These are phyloP conservation scores for Calonectria pseudoreteaudii DNA, from an alignment of 2,329 filamentous ascomycete species.

Conservation along the genomic window DNA sequence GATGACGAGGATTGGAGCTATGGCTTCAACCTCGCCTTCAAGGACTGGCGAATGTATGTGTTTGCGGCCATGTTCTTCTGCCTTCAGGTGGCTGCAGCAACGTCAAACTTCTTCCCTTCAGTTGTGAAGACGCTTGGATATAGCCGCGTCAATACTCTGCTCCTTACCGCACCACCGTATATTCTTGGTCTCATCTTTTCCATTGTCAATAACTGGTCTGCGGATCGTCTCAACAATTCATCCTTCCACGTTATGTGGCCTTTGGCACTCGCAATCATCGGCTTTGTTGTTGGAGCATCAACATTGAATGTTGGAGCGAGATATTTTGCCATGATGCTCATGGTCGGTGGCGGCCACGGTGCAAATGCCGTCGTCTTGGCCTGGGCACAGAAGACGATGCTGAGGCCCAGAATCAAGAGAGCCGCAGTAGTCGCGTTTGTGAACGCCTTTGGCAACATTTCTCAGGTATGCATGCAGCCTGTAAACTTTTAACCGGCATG, in stretches of 20 bases:
- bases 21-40: constrained; percentile 25
- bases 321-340: constrained; percentile 29
- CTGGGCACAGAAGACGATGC: constrained; percentile 23
- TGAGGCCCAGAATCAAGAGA: constrained; percentile 21
- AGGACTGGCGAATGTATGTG: constrained; percentile 24
- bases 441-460: constrained; percentile 22
- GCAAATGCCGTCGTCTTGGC: constrained; percentile 25
- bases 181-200: constrained; percentile 22
- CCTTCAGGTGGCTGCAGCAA: constrained; percentile 23
- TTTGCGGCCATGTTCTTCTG: constrained; percentile 29
- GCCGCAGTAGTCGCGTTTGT: constrained; percentile 21
- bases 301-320: constrained; percentile 13
- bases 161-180: constrained; percentile 22
- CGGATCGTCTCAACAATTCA: constrained; percentile 21
- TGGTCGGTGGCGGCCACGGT: constrained; percentile 23
- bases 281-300: constrained; percentile 20
- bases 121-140: constrained; percentile 23
- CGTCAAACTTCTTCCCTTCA: constrained; percentile 24
- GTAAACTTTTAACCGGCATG: not conserved
- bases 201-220: constrained; percentile 23
- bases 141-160: constrained; percentile 7
- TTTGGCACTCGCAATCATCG: constrained; percentile 13
- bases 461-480: constrained; percentile 5
- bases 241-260: constrained; percentile 27
- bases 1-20: constrained; percentile 24